These are phyloP conservation scores for Crithidia brevicula DNA, from an alignment of 208 protist species.

Conservation along the genomic window DNA sequence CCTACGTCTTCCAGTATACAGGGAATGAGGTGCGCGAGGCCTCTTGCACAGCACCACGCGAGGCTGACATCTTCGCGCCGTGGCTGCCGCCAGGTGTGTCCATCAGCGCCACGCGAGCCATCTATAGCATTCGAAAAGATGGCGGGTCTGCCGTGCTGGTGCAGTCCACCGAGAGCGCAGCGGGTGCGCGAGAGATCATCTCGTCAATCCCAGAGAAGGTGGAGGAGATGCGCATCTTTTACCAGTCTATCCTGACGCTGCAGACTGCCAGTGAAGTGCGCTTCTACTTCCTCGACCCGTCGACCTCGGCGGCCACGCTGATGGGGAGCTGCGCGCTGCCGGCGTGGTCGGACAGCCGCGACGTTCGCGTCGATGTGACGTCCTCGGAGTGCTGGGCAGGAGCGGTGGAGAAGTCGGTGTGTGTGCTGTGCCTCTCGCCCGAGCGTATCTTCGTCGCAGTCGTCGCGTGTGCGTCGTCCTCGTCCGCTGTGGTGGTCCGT, in stretches of 20 bases:
- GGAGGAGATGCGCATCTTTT: conserved; percentile 38
- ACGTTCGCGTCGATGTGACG: conserved; percentile 7
- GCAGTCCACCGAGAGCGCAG: conserved; percentile 10
- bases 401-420: conserved; percentile 12
- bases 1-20: conserved; percentile 35
- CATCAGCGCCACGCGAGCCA: conserved; percentile 8
- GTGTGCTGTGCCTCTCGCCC: conserved; percentile 17
- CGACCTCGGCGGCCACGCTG: conserved; percentile 10
- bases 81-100: conserved; percentile 44
- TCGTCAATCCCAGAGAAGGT: conserved; percentile 14
- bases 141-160: conserved; percentile 14
- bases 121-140: conserved; percentile 25
- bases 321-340: conserved; percentile 28
- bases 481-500: conserved; percentile 26
- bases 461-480: conserved; percentile 15
- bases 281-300: conserved; percentile 49
- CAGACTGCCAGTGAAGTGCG: conserved; percentile 26
- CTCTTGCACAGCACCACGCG: conserved; percentile 33
- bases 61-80: conserved; percentile 39
- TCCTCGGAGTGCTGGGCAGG: conserved; percentile 17
- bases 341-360: background rate
- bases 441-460: conserved; percentile 21
- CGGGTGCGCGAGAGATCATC: conserved; percentile 12
- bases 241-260: conserved; percentile 46
- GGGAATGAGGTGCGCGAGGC: conserved; percentile 17